A percentile compares a stretch with the other conserved stretches of the same genome.
These are phyloP conservation scores for Megacollybia marginata DNA, from an alignment of 768 basidiomycete genomes.

Conservation along the genomic window DNA sequence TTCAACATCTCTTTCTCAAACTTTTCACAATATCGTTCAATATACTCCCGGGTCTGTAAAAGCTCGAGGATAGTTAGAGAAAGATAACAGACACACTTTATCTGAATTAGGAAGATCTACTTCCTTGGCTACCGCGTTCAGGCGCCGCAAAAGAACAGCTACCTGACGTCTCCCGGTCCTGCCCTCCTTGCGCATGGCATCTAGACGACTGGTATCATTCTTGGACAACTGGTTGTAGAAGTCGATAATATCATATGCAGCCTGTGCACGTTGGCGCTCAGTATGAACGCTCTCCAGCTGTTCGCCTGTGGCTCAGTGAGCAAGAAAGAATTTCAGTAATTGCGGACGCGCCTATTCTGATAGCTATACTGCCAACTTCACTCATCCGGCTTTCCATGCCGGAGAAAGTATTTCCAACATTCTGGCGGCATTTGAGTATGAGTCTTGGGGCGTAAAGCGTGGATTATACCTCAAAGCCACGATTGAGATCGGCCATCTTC, in stretches of 20 bases:
- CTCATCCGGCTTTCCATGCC: conserved; percentile 89
- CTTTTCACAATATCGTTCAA: conserved; percentile 96
- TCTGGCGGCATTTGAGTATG: conserved; percentile 33
- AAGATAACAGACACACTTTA: conserved; percentile 39
- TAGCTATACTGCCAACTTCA: conserved; percentile 88
- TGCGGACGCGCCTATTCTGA: conserved; percentile 70
- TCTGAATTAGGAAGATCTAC: conserved; percentile 83
- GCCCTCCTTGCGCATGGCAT: conserved; percentile 79
- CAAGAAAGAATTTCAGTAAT: not conserved
- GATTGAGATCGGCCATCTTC: conserved; percentile 88
- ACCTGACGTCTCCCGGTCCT: conserved; percentile 83
- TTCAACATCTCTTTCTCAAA: conserved; percentile 98
- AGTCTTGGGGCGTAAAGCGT: not conserved
- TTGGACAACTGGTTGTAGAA: conserved; percentile 90
- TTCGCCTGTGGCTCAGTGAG: conserved; percentile 53
- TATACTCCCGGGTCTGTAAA: conserved; percentile 74
- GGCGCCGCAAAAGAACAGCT: conserved; percentile 76
- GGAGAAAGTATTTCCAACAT: conserved; percentile 80
- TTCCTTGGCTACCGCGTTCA: conserved; percentile 87
- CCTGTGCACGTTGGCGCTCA: conserved; percentile 87
- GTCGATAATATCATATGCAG: conserved; percentile 88
- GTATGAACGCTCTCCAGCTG: conserved; percentile 93
- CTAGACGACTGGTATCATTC: conserved; percentile 69
- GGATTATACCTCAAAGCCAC: conserved; percentile 79
- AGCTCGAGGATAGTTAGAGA: not conserved